Percentiles rank a stretch among this genome's conserved stretches.
Conservation (phyloP, 2,329 filamentous ascomycete species). For the Drechslerella coelobrocha region DNA sequence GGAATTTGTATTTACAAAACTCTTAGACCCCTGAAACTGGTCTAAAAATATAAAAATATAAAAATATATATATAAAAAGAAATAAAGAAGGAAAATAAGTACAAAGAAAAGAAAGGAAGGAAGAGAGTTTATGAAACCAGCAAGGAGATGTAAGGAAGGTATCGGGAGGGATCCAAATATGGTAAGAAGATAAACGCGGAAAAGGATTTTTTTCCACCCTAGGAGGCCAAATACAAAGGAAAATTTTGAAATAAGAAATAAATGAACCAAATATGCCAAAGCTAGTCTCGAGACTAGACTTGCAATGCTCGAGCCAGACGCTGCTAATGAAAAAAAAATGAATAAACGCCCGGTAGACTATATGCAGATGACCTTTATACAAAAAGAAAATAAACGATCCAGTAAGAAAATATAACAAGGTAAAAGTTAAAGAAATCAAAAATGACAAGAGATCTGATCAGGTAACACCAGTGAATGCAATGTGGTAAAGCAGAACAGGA, state of each 20-base stretch:
- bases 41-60: no score
- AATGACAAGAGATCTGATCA: not conserved
- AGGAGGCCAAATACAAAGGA: not conserved
- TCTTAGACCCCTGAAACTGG: no score
- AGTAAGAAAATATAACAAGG: not conserved
- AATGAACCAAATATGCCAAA: not conserved
- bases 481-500: constrained; percentile 8
- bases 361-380: not conserved
- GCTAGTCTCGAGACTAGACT: no score
- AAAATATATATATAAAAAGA: not conserved
- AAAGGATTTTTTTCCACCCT: not conserved
- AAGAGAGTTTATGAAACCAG: no score
- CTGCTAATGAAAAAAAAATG: no score
- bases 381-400: not conserved
- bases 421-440: constrained; percentile 26
- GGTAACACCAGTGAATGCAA: constrained; percentile 9
- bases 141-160: no score
- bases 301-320: no score
- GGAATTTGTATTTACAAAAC: no score
- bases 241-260: not conserved
- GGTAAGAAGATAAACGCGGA: not conserved
- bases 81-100: not conserved
- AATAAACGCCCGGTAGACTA: constrained; percentile 19
- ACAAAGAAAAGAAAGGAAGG: no score
- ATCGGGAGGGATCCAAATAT: no score